phyloP scores from a whole-genome alignment of 1,284 basidiomycete species.

The Leccinum variabile region DNA sequence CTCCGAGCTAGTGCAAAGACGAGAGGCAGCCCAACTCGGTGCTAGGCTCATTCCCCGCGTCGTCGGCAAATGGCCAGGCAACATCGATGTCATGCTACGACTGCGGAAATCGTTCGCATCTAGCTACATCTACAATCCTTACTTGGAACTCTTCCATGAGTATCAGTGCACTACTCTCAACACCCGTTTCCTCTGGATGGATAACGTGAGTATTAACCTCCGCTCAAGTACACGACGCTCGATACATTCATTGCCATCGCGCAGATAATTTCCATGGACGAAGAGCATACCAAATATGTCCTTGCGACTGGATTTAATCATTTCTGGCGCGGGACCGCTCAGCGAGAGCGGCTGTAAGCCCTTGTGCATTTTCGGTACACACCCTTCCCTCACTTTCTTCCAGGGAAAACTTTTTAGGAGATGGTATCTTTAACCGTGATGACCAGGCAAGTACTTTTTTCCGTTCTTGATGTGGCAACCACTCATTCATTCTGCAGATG shows the following conservation, averaged over 20 bases:
- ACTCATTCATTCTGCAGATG: slow-evolving; percentile 34
- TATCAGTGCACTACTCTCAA: slow-evolving; percentile 69
- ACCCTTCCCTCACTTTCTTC: slow-evolving; percentile 1
- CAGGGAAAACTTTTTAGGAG: slow-evolving; percentile 67
- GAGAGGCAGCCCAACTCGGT: slow-evolving; percentile 47
- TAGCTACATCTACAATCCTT: slow-evolving; percentile 61
- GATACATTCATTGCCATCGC: not conserved
- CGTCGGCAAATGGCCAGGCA: slow-evolving; percentile 71
- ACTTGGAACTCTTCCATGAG: slow-evolving; percentile 63
- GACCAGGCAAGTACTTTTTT: slow-evolving; percentile 49
- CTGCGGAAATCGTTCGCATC: slow-evolving; percentile 55
- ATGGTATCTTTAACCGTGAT: slow-evolving; percentile 74
- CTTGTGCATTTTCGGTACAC: not conserved
- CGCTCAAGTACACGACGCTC: not conserved
- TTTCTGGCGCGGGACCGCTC: slow-evolving; percentile 62
- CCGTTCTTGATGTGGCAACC: slow-evolving; percentile 1
- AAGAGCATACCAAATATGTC: slow-evolving; percentile 65
- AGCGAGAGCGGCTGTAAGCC: slow-evolving; percentile 63
- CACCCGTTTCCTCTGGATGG: slow-evolving; percentile 61
- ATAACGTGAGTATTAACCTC: slow-evolving; percentile 48
- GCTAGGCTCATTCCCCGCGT: slow-evolving; percentile 55
- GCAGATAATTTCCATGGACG: slow-evolving; percentile 71
- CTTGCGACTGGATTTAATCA: slow-evolving; percentile 63
- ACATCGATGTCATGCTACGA: slow-evolving; percentile 62
- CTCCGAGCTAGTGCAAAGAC: slow-evolving; percentile 38